Percentiles rank a stretch among this genome's conserved stretches.
These are phyloP conservation scores for Hippophae tibetana DNA, from an alignment of 306 rosid genomes.

Conservation along the genomic window DNA sequence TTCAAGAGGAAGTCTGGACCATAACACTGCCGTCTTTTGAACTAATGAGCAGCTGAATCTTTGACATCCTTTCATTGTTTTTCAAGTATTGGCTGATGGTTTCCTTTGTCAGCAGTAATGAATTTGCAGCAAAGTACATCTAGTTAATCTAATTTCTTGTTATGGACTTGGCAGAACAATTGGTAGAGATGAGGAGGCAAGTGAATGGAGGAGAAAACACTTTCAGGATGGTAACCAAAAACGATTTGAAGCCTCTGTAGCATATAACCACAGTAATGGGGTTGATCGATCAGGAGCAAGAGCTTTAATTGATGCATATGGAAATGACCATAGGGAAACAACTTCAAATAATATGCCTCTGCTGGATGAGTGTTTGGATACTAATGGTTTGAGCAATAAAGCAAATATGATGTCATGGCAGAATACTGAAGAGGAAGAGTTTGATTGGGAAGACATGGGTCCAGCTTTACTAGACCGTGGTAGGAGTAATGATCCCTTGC, in stretches of 20 bases:
- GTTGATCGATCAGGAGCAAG: constrained; percentile 64
- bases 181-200: constrained; percentile 55
- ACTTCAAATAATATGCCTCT: constrained; percentile 43
- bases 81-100: constrained; percentile 50
- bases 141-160: constrained; percentile 31
- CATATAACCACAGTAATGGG: constrained; percentile 56
- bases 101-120: constrained; percentile 41
- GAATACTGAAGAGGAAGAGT: constrained; percentile 92
- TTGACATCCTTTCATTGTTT: constrained; percentile 35
- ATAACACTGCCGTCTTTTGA: no score
- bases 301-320: constrained; percentile 92
- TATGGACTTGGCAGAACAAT: constrained; percentile 41
- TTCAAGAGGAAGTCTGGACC: no score
- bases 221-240: constrained; percentile 46
- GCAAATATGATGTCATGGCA: constrained; percentile 66
- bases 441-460: constrained; percentile 89
- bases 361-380: constrained; percentile 40
- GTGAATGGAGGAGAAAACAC: constrained; percentile 52
- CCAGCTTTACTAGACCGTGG: constrained; percentile 56
- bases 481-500: constrained; percentile 42
- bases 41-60: constrained; percentile 19
- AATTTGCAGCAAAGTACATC: constrained; percentile 30
- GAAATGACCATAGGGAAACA: constrained; percentile 65
- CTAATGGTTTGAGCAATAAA: constrained; percentile 50
- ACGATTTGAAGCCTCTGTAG: constrained; percentile 31